A percentile compares a stretch with the other conserved stretches of the same genome.
Evolutionary conservation across 176 grass and related monocot genomes (phyloP).

Genomic region (Carex scoparia): DNA sequence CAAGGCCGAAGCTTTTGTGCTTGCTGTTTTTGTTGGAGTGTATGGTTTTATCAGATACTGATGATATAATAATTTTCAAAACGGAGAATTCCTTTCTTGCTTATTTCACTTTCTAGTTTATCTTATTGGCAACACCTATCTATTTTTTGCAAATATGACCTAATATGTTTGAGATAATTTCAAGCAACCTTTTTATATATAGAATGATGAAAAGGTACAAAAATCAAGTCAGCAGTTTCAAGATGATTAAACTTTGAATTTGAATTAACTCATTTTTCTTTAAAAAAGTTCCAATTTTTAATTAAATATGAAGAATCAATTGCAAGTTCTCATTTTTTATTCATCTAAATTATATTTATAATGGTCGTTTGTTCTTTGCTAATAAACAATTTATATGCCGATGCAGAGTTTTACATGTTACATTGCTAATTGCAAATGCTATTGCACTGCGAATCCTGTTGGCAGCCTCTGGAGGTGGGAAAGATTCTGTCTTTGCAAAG

Average conservation of each 20-base stretch:
- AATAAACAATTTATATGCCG: constrained; percentile 27
- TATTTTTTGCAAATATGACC: neutral
- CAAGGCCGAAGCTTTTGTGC: constrained; percentile 55
- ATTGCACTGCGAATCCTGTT: constrained; percentile 47
- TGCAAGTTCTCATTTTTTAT: neutral
- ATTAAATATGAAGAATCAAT: constrained; percentile 1
- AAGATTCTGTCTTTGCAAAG: constrained; percentile 48
- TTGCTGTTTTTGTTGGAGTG: constrained; percentile 58
- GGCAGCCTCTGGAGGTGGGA: constrained; percentile 28
- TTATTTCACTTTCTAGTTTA: neutral
- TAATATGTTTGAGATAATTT: neutral
- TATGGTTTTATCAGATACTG: constrained; percentile 35
- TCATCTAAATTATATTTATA: neutral
- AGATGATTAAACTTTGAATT: neutral
- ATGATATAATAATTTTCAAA: neutral
- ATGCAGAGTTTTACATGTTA: constrained; percentile 67
- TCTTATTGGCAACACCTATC: neutral
- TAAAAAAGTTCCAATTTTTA: neutral
- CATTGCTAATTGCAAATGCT: constrained; percentile 51
- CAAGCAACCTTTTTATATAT: neutral
- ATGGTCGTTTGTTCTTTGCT: neutral
- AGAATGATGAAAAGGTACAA: neutral
- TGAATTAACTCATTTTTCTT: neutral
- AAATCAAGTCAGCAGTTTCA: neutral
- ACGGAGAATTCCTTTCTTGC: neutral